A percentile compares a stretch with the other conserved stretches of the same genome.
These are phyloP conservation scores for Tardiomyces depauwii DNA, from an alignment of 1,139 yeast genomes.

Conservation along the genomic window DNA sequence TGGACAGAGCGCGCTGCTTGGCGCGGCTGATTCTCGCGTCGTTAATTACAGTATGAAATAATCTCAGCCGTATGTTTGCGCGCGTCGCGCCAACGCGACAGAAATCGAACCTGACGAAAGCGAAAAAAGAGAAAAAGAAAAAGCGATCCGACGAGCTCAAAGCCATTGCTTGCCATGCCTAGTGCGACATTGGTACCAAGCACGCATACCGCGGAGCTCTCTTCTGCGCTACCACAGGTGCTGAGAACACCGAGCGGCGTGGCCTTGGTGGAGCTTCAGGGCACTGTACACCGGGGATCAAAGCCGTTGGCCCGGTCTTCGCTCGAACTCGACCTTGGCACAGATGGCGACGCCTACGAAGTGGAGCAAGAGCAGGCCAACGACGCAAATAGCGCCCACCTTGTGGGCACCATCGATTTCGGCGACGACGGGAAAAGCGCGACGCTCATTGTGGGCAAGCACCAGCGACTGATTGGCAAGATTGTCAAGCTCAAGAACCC, in stretches of 20 bases:
- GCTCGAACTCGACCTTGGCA: neutral
- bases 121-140: too few relatives aligned
- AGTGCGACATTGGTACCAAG: neutral
- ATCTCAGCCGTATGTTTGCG: too few relatives aligned
- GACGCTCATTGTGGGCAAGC: conserved; percentile 13
- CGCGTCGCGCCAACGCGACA: too few relatives aligned
- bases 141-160: too few relatives aligned
- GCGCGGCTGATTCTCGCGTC: too few relatives aligned
- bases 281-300: neutral
- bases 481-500: conserved; percentile 21
- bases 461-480: conserved; percentile 23
- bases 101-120: too few relatives aligned
- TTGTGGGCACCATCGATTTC: neutral
- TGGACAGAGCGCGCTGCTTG: too few relatives aligned
- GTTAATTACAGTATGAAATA: too few relatives aligned
- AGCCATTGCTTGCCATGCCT: neutral
- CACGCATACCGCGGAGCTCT: neutral
- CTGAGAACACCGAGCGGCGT: neutral
- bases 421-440: neutral
- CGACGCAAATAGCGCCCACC: neutral
- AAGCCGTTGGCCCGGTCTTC: neutral
- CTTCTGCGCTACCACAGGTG: neutral
- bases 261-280: neutral
- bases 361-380: neutral
- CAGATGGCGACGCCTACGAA: neutral